Base-by-base conservation (phyloP, 495 filamentous ascomycete genomes). In the Xylaria intraflava region DNA sequence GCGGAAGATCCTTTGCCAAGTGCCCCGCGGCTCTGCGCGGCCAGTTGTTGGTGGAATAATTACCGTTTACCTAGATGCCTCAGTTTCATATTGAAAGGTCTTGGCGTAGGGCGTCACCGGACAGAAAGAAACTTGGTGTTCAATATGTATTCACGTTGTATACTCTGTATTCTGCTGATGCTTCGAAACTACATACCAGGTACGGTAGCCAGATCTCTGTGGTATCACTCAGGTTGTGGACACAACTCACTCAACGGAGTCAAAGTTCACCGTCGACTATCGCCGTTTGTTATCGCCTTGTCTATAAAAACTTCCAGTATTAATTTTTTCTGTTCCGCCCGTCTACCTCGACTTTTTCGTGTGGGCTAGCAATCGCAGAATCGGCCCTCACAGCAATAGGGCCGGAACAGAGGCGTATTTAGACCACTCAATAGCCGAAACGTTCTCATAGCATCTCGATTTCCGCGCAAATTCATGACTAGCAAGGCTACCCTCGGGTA, bases 391-490 rank as follows among this genome's bases (percentile, higher is more conserved):
- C 17, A 6, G 9, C 4, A 29, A 4, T 4, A 29, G 27, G 27
- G 27, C 27, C 27, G 27, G 27, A 29, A 29, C 27, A 35, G 52
- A 44, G 31, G 43, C 52, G 36, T 58, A 61, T 42, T 49, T 17
- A 19, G 53, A 48, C 60, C 60, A 63, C 41, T 63, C 53, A 42
- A 60, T 63, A 8, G 53, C 60, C 1, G 57, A 55, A 12, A 63
- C 61, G 49, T 65, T 57, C 22, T 40, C 39, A 41, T 61, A 62
- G 47, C 67, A 70, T 39, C 27, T 42, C 0, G 62, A 60, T 2
- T 55, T 20, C 1, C 45, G 42, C 11, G 54, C 64, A 55, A 59
- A 64, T 36, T 62, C 56, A 41, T 70, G 65, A 30, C 56, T 68
- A 16, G 61, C 33, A 19, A 51, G 52, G 36, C 55, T 58, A 5